Evolutionary conservation across 345 rosid species (phyloP), one percentile per base, ranked within the genome.

Genomic region (Eucalyptus polybractea): DNA sequence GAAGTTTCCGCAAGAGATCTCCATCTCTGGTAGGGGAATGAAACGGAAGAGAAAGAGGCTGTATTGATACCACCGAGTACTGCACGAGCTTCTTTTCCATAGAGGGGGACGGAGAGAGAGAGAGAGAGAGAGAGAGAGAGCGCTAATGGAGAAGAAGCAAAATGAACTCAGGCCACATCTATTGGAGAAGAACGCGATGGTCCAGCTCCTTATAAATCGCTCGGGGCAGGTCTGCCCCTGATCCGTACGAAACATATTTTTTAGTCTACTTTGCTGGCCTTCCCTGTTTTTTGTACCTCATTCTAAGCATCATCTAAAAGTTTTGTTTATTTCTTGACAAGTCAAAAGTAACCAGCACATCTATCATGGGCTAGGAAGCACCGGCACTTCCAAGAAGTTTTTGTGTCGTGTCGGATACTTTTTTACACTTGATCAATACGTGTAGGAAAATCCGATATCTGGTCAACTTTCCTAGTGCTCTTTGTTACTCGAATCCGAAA

Each of bases 21-120:
- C 80, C 24, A 31, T 8, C 21, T 33, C 42, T 17, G 80, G 42
- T 17, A 69, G 88, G 81, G 60, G 87, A 65, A 86, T n/a, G 76
- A 65, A 65, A 65, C 76, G 7, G 76, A 65, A 31, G 37, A 31
- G 37, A 56, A 56, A 24, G 62, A 65, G 40, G 31, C 19, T 14
- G 17, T 12, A 69, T 69, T 8, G 89, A 51, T 50, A 83, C 95
- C 91, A 94, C 92, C 14, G 56, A 91, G 93, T 95, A 96, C 80
- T 92, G 92, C 33, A 94, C 92, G 60, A 87, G 88, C 88, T 91
- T 89, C 50, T 90, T 93, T 16, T 81, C 92, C 95, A 91, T 95
- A n/a, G 80, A 86, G 53, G 7, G 53, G 21, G 53, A 50, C 4
- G 8, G 17, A 14, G 51, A 60, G 69, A 29, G 69, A 27, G 69